Evolutionary conservation across 495 filamentous ascomycete species (phyloP).

Genomic region (Usnea hakonensis): DNA sequence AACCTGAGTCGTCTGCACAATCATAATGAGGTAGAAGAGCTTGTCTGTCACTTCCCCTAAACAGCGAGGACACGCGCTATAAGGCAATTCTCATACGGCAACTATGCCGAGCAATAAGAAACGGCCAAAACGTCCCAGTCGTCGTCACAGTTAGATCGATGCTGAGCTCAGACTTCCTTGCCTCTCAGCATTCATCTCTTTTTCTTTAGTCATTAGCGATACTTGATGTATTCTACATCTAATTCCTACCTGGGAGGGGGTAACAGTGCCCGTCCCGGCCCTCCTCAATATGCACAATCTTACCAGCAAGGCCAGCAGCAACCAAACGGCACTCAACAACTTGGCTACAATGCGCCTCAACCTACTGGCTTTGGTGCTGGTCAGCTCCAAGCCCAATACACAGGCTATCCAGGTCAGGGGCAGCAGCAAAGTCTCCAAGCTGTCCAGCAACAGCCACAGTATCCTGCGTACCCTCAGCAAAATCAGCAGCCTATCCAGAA

Average conservation of each 20-base stretch:
- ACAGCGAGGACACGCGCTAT: neutral
- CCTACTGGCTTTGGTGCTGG: conserved; percentile 39
- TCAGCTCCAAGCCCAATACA: conserved; percentile 41
- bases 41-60: too few relatives aligned
- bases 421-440: conserved; percentile 53
- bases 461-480: conserved; percentile 47
- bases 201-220: neutral
- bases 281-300: conserved; percentile 50
- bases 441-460: conserved; percentile 59
- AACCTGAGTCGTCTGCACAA: too few relatives aligned
- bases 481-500: conserved; percentile 30
- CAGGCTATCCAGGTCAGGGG: conserved; percentile 43
- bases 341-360: conserved; percentile 41
- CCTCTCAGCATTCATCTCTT: neutral
- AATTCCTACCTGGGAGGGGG: conserved; percentile 74
- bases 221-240: conserved; percentile 77
- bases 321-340: conserved; percentile 26
- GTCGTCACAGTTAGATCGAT: neutral
- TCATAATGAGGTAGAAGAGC: too few relatives aligned
- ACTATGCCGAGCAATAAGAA: neutral
- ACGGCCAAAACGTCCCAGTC: neutral
- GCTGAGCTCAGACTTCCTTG: neutral
- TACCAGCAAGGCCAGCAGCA: conserved; percentile 52
- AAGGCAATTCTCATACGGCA: neutral
- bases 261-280: conserved; percentile 65